Evolutionary conservation across 768 basidiomycete genomes (phyloP).

Genomic region (Neoboletus subvelutipes): DNA sequence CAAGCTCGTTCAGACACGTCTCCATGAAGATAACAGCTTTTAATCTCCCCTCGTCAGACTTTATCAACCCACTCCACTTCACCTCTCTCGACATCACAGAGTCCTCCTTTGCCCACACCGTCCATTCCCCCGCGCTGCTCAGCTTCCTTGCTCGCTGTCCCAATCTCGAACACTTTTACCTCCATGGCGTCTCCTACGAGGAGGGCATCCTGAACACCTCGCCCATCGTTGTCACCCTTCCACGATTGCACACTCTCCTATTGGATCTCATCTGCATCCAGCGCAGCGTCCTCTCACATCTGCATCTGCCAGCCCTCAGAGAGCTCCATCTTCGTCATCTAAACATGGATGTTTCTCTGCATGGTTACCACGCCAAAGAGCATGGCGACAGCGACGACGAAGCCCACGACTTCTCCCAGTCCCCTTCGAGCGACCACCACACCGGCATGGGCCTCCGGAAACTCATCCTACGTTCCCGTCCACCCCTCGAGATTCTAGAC

Average conservation of each 20-base stretch:
- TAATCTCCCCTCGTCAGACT: constrained; percentile 46
- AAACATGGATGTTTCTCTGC: constrained; percentile 54
- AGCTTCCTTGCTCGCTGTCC: constrained; percentile 63
- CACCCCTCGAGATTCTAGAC: constrained; percentile 62
- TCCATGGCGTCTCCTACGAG: constrained; percentile 54
- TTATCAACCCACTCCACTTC: constrained; percentile 52
- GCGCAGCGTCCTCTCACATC: constrained; percentile 61
- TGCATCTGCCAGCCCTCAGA: constrained; percentile 59
- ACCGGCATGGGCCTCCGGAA: constrained; percentile 78
- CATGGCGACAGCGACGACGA: constrained; percentile 76
- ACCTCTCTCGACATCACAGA: constrained; percentile 60
- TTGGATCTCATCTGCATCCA: constrained; percentile 60
- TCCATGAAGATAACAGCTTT: constrained; percentile 51
- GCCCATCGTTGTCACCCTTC: constrained; percentile 51
- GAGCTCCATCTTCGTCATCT: constrained; percentile 65
- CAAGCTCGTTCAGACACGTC: constrained; percentile 35
- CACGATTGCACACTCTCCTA: constrained; percentile 55
- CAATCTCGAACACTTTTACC: constrained; percentile 55
- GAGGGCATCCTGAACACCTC: constrained; percentile 29
- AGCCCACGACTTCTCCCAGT: constrained; percentile 70
- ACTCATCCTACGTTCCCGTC: constrained; percentile 58
- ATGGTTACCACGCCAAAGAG: constrained; percentile 41
- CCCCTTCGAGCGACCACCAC: constrained; percentile 72
- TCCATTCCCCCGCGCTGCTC: constrained; percentile 51
- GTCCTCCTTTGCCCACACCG: constrained; percentile 37